Base-by-base conservation (phyloP, 805 yeast species). In the Deakozyma indianensis region DNA sequence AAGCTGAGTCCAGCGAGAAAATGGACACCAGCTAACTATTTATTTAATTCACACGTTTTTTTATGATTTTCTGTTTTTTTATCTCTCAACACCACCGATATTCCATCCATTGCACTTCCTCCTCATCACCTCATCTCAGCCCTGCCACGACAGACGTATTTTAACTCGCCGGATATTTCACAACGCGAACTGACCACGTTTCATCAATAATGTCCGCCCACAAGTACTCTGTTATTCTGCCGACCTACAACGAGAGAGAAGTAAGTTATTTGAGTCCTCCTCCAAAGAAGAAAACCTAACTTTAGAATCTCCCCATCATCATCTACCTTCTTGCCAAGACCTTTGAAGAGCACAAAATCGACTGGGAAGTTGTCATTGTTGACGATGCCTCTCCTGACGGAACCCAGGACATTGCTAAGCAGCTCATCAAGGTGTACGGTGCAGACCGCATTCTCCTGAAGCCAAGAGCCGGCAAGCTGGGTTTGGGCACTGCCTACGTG, bases 351-450 rank as follows among this genome's bases (percentile, higher is more conserved):
- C 61, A 62, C 59, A 67, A 72, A 27, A 60, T 81, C 46, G 70
- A 77, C 59, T 81, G 90, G 90, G 90, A 81, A 60, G 74, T 82
- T 20, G 65, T 81, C 47, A 80, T 81, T 58, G 88, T 81, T 42
- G 90, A 81, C 56, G 90, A 81, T 58, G 76, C 73, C 51, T 80
- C 88, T 9, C 90, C 90, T 41, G 90, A 81, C 60, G 90, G 90
- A 5, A 81, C 90, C 20, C 88, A 80, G 59, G 80, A 74, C 15
- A 71, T 80, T 44, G 87, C 86, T 50, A 69, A 74, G 50, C 71
- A 77, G 58, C 66, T 78, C 53, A 70, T 76, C 50, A 63, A 64
- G 28, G 48, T 55, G n/a, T 54, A 54, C 43, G 57, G 57, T 23
- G 47, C 41, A 15, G 72, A 76, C 21, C 81, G 71, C 56, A 74